A percentile compares a stretch with the other conserved stretches of the same genome.
Conservation (phyloP, 2,329 filamentous ascomycete species). For the Aspergillus fischeri region DNA sequence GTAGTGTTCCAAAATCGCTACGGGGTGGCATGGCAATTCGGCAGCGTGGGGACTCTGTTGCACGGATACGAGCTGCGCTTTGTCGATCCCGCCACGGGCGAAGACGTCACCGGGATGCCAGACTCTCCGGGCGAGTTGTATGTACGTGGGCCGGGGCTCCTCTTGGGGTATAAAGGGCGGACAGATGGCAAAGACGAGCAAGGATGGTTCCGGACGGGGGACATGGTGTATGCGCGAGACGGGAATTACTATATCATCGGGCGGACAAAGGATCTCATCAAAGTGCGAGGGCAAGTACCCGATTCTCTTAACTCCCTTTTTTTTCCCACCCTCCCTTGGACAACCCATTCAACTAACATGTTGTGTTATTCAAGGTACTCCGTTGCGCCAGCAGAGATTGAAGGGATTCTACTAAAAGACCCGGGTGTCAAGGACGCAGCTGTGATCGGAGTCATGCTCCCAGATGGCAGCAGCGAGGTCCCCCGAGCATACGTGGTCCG, state of each 20-base stretch:
- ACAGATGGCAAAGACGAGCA: constrained; percentile 17
- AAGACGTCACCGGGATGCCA: not conserved
- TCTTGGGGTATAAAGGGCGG: constrained; percentile 25
- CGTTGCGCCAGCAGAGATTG: constrained; percentile 41
- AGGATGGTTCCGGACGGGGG: constrained; percentile 34
- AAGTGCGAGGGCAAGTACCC: constrained; percentile 30
- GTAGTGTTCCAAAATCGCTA: constrained; percentile 29
- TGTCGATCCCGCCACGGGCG: constrained; percentile 3
- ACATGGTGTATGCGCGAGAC: constrained; percentile 21
- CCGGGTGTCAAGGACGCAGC: constrained; percentile 38
- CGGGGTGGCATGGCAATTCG: constrained; percentile 30
- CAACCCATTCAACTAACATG: not conserved
- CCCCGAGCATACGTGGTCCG: constrained; percentile 42
- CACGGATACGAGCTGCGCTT: constrained; percentile 29
- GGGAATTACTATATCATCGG: constrained; percentile 28
- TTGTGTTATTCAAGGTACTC: constrained; percentile 27
- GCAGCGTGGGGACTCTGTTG: constrained; percentile 42
- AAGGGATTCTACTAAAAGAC: constrained; percentile 36
- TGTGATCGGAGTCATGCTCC: constrained; percentile 35
- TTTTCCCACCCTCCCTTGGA: not conserved
- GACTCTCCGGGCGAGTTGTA: constrained; percentile 29
- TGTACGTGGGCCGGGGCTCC: constrained; percentile 25
- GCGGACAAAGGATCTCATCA: constrained; percentile 36
- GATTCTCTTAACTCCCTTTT: not conserved
- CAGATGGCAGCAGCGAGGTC: constrained; percentile 20